Conservation (phyloP, 2,329 filamentous ascomycete genomes). For the Rhexocercosporidium sp. region DNA sequence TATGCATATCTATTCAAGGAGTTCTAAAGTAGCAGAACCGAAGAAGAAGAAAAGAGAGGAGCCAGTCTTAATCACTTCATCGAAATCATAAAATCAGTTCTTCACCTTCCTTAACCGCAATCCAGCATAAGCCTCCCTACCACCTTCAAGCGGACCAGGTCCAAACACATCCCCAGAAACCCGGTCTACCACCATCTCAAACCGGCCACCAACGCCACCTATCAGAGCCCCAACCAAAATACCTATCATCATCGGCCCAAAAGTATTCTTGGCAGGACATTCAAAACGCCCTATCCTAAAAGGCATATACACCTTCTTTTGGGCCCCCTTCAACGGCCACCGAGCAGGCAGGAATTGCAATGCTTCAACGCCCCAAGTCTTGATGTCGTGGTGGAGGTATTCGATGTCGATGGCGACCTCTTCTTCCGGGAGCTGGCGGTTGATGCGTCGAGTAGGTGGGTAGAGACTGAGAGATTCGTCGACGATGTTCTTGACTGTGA, state of each 20-base stretch:
- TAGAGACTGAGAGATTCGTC: slow-evolving; percentile 29
- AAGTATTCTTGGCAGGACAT: slow-evolving; percentile 26
- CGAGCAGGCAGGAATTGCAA: slow-evolving; percentile 30
- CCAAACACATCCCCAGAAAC: neutral
- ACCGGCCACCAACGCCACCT: neutral
- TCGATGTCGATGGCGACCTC: slow-evolving; percentile 26
- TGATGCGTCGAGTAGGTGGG: slow-evolving; percentile 28
- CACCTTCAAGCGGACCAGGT: neutral
- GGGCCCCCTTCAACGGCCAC: slow-evolving; percentile 24
- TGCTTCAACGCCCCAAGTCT: slow-evolving; percentile 24
- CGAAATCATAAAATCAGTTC: neutral
- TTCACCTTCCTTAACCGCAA: neutral
- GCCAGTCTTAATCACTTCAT: neutral
- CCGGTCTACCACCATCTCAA: neutral
- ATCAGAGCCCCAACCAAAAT: slow-evolving; percentile 20
- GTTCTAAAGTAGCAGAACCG: too few relatives aligned
- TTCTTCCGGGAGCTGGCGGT: slow-evolving; percentile 5
- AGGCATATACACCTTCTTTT: slow-evolving; percentile 18
- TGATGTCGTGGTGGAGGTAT: slow-evolving; percentile 21
- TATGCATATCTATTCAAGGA: too few relatives aligned
- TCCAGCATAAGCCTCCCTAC: neutral
- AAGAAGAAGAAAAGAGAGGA: too few relatives aligned
- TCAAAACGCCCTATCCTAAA: slow-evolving; percentile 24
- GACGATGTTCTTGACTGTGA: slow-evolving; percentile 19
- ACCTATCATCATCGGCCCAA: slow-evolving; percentile 28